Conservation (phyloP, 495 filamentous ascomycete genomes). For the Penicillium malachiteum region DNA sequence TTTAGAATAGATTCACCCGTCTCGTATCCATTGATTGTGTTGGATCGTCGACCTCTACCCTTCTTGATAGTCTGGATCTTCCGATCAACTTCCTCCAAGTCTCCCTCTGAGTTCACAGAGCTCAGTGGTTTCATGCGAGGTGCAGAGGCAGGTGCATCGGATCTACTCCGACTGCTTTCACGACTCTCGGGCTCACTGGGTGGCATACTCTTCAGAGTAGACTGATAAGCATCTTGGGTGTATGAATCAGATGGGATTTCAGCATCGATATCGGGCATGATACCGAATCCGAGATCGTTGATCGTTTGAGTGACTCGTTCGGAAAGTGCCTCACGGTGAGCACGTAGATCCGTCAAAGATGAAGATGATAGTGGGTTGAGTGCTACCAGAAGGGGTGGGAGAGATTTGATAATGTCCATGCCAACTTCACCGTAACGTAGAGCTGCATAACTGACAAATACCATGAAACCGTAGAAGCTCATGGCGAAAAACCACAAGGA, state of each 20-base stretch:
- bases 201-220: slow-evolving; percentile 28
- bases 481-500: slow-evolving; percentile 68
- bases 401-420: slow-evolving; percentile 91
- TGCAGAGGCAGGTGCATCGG: slow-evolving; percentile 47
- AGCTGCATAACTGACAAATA: slow-evolving; percentile 79
- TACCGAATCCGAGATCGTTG: slow-evolving; percentile 84
- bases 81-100: slow-evolving; percentile 71
- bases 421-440: slow-evolving; percentile 88
- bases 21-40: slow-evolving; percentile 16
- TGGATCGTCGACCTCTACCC: slow-evolving; percentile 58
- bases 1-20: slow-evolving; percentile 28
- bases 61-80: slow-evolving; percentile 68
- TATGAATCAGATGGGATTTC: slow-evolving; percentile 62
- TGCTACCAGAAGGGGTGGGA: slow-evolving; percentile 75
- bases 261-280: slow-evolving; percentile 85
- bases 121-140: slow-evolving; percentile 59
- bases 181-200: slow-evolving; percentile 46
- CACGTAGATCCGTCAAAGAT: slow-evolving; percentile 68
- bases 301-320: slow-evolving; percentile 76
- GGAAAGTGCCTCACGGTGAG: slow-evolving; percentile 66
- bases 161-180: slow-evolving; percentile 64
- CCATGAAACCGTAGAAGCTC: slow-evolving; percentile 70
- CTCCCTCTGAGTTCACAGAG: slow-evolving; percentile 65
- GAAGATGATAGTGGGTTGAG: slow-evolving; percentile 75
- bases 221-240: slow-evolving; percentile 36